Evolutionary conservation across 1,284 basidiomycete species (phyloP).

Genomic region (Spongiforma sp.): DNA sequence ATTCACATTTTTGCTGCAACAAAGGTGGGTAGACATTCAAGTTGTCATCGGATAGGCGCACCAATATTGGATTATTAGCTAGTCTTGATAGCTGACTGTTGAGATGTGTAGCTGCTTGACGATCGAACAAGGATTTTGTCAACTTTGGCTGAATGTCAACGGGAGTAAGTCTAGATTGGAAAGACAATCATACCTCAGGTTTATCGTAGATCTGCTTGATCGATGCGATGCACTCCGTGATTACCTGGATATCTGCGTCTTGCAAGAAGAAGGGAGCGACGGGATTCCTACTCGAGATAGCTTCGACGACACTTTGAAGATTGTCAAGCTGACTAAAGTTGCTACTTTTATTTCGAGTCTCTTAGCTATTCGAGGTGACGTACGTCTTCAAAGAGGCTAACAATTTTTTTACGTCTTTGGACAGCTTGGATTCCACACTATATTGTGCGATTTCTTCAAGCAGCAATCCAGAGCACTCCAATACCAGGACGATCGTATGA

Average conservation of each 20-base stretch:
- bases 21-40: constrained; percentile 1
- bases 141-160: constrained; percentile 8
- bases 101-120: constrained; percentile 7
- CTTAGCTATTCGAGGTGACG: not conserved
- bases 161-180: not conserved
- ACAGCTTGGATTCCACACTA: not conserved
- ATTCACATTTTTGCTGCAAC: constrained; percentile 17
- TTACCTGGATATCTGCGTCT: constrained; percentile 16
- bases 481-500: constrained; percentile 19
- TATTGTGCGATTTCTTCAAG: constrained; percentile 18
- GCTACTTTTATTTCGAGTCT: not conserved
- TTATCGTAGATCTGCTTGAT: constrained; percentile 16
- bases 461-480: constrained; percentile 22
- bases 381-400: not conserved
- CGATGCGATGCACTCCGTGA: constrained; percentile 13
- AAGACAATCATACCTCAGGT: constrained; percentile 10
- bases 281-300: constrained; percentile 9
- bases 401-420: not conserved
- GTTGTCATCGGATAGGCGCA: not conserved
- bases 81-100: constrained; percentile 13
- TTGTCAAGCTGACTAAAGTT: constrained; percentile 17
- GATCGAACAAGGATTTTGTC: constrained; percentile 8
- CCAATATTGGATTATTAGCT: not conserved
- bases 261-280: constrained; percentile 16
- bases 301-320: constrained; percentile 15